phyloP scores from a whole-genome alignment of 192 early-diverging fungal genomes.

The Cladochytrium replicatum region DNA sequence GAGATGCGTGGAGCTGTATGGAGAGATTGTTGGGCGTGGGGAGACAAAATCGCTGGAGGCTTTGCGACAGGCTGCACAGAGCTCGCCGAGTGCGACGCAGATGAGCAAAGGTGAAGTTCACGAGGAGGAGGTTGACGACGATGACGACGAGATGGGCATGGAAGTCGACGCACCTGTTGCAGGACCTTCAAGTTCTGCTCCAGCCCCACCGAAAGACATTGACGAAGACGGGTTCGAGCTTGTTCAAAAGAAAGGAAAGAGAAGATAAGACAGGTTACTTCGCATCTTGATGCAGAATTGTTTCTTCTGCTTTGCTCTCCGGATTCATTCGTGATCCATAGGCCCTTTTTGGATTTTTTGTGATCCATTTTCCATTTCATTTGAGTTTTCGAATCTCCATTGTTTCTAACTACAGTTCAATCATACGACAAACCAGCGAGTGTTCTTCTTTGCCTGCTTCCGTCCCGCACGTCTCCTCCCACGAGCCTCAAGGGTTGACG shows the following conservation, averaged over 20 bases:
- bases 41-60: conserved; percentile 16
- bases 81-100: background rate
- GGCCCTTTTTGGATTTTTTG: no score
- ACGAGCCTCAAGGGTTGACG: no score
- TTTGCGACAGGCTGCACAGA: conserved; percentile 3
- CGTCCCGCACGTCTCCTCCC: no score
- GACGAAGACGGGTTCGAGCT: conserved; percentile 46
- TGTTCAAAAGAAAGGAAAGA: conserved; percentile 22
- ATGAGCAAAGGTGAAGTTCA: conserved; percentile 1
- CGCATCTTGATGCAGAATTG: no score
- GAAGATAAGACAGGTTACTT: no score
- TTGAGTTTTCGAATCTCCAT: no score
- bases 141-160: conserved; percentile 8
- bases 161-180: conserved; percentile 2
- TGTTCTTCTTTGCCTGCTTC: no score
- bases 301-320: no score
- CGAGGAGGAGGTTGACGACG: conserved; percentile 5
- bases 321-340: no score
- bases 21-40: background rate
- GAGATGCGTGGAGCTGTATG: conserved; percentile 5
- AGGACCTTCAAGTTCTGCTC: conserved; percentile 7
- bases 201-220: conserved; percentile 30
- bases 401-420: no score
- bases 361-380: no score
- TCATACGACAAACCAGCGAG: no score